Evolutionary conservation across 2,329 filamentous ascomycete species (phyloP).

Genomic region (Aureobasidium sp.): DNA sequence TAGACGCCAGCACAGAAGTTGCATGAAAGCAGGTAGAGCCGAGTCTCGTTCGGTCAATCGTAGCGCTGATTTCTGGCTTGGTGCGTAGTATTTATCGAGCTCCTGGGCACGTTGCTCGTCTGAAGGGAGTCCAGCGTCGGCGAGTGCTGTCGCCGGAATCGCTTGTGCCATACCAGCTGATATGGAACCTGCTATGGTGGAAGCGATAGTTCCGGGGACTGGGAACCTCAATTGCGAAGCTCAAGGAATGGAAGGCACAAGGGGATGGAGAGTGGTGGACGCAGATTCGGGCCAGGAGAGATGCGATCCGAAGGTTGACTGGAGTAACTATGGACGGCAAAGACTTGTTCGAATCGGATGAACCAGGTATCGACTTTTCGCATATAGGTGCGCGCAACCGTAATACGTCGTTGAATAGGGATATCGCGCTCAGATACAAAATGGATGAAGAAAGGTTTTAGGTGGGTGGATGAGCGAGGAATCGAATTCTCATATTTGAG

Average conservation of each 20-base stretch:
- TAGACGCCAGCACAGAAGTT: constrained; percentile 44
- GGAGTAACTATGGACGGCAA: background rate
- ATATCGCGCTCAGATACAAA: background rate
- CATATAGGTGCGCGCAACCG: background rate
- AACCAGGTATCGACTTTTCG: background rate
- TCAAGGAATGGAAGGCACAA: no score
- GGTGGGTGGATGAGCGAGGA: background rate
- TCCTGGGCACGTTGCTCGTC: constrained; percentile 23
- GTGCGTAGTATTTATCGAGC: constrained; percentile 23
- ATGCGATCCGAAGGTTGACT: no score
- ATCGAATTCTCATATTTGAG: background rate
- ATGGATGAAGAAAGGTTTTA: background rate
- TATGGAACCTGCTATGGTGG: background rate
- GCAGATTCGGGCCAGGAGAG: background rate
- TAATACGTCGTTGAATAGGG: background rate
- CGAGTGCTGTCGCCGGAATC: background rate
- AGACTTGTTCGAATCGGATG: background rate
- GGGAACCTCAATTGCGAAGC: background rate
- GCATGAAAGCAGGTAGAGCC: constrained; percentile 41
- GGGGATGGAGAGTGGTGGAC: background rate
- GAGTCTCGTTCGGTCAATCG: constrained; percentile 24
- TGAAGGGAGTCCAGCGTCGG: background rate
- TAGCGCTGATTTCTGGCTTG: constrained; percentile 11
- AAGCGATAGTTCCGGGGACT: background rate
- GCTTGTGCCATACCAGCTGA: background rate